These are phyloP conservation scores for Fomitopsis serialis DNA, from an alignment of 768 basidiomycete genomes.

Conservation along the genomic window DNA sequence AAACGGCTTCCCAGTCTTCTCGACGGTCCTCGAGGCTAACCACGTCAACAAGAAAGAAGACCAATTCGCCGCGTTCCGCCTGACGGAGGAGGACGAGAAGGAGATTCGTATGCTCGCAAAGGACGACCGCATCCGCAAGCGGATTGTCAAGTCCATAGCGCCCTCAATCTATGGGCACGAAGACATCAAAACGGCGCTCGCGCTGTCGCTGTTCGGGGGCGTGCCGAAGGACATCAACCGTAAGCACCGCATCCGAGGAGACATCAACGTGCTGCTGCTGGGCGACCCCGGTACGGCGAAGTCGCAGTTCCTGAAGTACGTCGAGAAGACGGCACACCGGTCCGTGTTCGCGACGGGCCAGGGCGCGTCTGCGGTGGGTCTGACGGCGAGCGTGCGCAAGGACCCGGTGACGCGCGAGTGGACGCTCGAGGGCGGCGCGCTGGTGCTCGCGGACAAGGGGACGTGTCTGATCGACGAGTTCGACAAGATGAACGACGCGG, in stretches of 20 bases:
- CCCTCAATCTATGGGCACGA: conserved; percentile 99
- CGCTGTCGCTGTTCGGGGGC: conserved; percentile 92
- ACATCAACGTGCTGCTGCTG: conserved; percentile 93
- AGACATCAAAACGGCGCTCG: conserved; percentile 96
- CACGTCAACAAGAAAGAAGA: conserved; percentile 99
- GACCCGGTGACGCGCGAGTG: conserved; percentile 97
- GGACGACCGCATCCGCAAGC: conserved; percentile 93
- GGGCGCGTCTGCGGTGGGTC: conserved; percentile 96
- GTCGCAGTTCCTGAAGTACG: conserved; percentile 98
- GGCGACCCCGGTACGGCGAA: conserved; percentile 99
- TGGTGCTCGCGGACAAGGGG: conserved; percentile 98
- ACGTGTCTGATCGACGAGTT: conserved; percentile 98
- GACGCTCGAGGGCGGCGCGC: conserved; percentile 97
- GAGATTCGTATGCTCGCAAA: conserved; percentile 83
- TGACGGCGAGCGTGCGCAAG: conserved; percentile 98
- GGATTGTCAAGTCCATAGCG: conserved; percentile 97
- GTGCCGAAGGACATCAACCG: conserved; percentile 94
- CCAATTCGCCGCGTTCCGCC: conserved; percentile 93
- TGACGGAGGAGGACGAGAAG: conserved; percentile 95
- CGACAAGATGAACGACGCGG: conserved; percentile 99
- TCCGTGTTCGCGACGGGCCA: conserved; percentile 99
- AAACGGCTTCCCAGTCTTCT: conserved; percentile 99
- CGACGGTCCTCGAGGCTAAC: conserved; percentile 96
- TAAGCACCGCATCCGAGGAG: conserved; percentile 94
- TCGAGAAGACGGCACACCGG: conserved; percentile 96